phyloP scores from a whole-genome alignment of 441 rosid species.

The Sinapis alba region DNA sequence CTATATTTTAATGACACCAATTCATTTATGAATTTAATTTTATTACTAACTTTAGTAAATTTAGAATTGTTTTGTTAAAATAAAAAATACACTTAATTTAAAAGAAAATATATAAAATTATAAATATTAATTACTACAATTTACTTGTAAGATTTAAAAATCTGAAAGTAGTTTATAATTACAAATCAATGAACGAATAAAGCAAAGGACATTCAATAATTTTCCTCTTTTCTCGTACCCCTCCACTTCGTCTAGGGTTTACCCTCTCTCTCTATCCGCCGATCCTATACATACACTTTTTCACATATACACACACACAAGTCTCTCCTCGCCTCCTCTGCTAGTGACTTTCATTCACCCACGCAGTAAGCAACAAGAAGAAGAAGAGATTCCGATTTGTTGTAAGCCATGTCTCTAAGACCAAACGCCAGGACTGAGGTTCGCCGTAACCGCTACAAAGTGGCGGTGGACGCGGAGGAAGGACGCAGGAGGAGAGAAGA shows the following conservation, averaged over 20 bases:
- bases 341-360: conserved; percentile 6
- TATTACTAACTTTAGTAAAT: no score
- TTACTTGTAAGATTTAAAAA: background rate
- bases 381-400: background rate
- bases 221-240: conserved; percentile 24
- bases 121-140: no score
- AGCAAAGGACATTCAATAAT: background rate
- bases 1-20: no score
- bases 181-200: background rate
- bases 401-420: conserved; percentile 57
- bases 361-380: background rate
- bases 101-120: background rate
- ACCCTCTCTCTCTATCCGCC: conserved; percentile 26
- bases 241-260: conserved; percentile 29
- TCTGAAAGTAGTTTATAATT: background rate
- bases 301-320: background rate
- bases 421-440: conserved; percentile 66
- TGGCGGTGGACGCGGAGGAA: conserved; percentile 66
- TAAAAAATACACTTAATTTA: no score
- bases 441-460: conserved; percentile 72
- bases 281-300: conserved; percentile 5
- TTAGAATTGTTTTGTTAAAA: background rate
- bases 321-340: background rate
- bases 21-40: no score
- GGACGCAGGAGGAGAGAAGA: conserved; percentile 76